A percentile compares a stretch with the other conserved stretches of the same genome.
These are phyloP conservation scores for Aspergillus neoniger DNA, from an alignment of 2,329 filamentous ascomycete species.

Conservation along the genomic window DNA sequence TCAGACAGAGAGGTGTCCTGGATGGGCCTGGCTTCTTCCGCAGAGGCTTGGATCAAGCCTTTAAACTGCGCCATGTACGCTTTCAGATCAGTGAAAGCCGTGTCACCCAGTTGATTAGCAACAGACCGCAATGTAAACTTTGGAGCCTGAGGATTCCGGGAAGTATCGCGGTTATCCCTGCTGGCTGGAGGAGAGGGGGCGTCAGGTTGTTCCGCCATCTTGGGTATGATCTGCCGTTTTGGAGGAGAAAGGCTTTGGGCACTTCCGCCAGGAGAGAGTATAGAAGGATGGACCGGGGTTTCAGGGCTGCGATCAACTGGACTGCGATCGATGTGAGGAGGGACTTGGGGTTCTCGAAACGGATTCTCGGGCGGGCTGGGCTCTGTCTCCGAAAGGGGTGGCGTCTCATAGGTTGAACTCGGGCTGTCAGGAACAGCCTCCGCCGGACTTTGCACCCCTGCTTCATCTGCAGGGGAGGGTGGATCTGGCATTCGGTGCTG, in stretches of 20 bases:
- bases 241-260: conserved; percentile 22
- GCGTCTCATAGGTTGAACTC: conserved; percentile 30
- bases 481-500: conserved; percentile 45
- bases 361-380: conserved; percentile 28
- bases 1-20: conserved; percentile 64
- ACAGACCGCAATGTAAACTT: conserved; percentile 40
- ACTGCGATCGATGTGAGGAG: conserved; percentile 8
- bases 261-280: conserved; percentile 25
- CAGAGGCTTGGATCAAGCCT: conserved; percentile 74
- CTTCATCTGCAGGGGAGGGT: conserved; percentile 30
- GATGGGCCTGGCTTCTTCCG: conserved; percentile 70
- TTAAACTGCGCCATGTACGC: conserved; percentile 71
- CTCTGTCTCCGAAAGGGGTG: conserved; percentile 30
- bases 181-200: conserved; percentile 20
- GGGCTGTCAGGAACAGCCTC: conserved; percentile 24
- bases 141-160: conserved; percentile 28
- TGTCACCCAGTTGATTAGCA: conserved; percentile 56
- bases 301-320: conserved; percentile 22
- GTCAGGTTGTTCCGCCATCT: conserved; percentile 9
- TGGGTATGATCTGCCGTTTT: conserved; percentile 14
- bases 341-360: conserved; percentile 30
- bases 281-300: conserved; percentile 28
- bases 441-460: conserved; percentile 14
- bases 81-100: conserved; percentile 70
- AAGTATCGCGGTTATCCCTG: conserved; percentile 18